A percentile compares a stretch with the other conserved stretches of the same genome.
These are phyloP conservation scores for Calonectria hawksworthii DNA, from an alignment of 2,329 filamentous ascomycete genomes.

Conservation along the genomic window DNA sequence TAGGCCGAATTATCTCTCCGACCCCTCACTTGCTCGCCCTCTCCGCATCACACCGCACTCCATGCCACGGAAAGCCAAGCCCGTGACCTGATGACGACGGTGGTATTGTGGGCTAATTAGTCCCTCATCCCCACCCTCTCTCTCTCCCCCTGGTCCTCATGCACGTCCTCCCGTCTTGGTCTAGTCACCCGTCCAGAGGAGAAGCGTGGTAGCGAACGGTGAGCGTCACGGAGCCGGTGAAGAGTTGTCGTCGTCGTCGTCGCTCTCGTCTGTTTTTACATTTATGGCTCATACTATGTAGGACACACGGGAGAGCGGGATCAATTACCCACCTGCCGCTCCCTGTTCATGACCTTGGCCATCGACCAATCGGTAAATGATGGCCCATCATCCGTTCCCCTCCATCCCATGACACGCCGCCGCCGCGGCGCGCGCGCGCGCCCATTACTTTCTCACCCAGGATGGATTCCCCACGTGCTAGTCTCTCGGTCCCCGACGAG, in stretches of 20 bases:
- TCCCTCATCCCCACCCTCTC: not conserved
- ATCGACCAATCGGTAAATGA: not conserved
- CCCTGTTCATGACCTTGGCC: not conserved
- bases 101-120: slow-evolving; percentile 19
- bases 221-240: slow-evolving; percentile 16
- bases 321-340: not conserved
- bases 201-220: slow-evolving; percentile 8
- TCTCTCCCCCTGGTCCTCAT: not conserved
- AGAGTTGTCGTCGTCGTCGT: not conserved
- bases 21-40: not conserved
- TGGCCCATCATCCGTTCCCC: not conserved
- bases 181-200: not conserved
- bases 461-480: not conserved
- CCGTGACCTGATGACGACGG: not conserved
- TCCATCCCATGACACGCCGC: not conserved
- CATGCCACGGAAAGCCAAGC: not conserved
- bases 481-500: not conserved
- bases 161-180: not conserved
- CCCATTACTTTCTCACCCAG: not conserved
- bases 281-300: not conserved
- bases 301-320: not conserved
- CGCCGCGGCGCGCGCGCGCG: no score
- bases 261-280: not conserved
- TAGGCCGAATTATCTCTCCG: slow-evolving; percentile 5
- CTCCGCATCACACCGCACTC: not conserved